Base-by-base conservation (phyloP, 2,329 filamentous ascomycete genomes). In the Mariannaea elegans region DNA sequence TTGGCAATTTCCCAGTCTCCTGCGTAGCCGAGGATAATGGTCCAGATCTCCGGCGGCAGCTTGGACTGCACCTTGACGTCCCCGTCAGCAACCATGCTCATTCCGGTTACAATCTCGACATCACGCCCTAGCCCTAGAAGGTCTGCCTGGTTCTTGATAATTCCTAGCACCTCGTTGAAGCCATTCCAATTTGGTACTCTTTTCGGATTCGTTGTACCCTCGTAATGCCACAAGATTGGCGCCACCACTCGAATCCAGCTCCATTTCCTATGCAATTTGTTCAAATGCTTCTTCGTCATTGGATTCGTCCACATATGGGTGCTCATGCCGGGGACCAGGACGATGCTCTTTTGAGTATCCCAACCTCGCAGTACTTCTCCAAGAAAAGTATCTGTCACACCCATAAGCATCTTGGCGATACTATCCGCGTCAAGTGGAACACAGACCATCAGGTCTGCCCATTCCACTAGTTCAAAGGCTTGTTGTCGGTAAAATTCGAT, bases 1-100 rank as follows among this genome's bases (percentile, higher is more conserved):
- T 89, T 89, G 9, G 94, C 91, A 18, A 96, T 82, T 76, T 97
- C 94, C 94, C 94, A 98, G 74, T 98, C 94, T 41, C 88, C 88
- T 1, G 93, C 87, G 63, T 90, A 87, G 65, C 96, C 91, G 41
- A 97, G 87, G 46, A 98, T 90, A 57, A 94, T 90, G 29, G 90
- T 90, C 93, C 94, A 97, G 36, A 97, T 84, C 76, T 98, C 94
- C 0, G 91, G 87, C 0, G 94, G 94, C 1, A 98, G 80, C 39
- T 80, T 80, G 18, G 77, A 77, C 55, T 77, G 77, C 47, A 74
- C 67, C 56, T 68, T 72, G 39, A 72, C 71, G 34, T 73, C 71
- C 44, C 66, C 71, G 19, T 73, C 76, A 1, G 74, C 70, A 6
- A 78, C 68, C 21, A 75, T 71, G 21, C 72, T 72, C 29, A 78